These are phyloP conservation scores for Mycena polygramma DNA, from an alignment of 768 basidiomycete species.

Conservation along the genomic window DNA sequence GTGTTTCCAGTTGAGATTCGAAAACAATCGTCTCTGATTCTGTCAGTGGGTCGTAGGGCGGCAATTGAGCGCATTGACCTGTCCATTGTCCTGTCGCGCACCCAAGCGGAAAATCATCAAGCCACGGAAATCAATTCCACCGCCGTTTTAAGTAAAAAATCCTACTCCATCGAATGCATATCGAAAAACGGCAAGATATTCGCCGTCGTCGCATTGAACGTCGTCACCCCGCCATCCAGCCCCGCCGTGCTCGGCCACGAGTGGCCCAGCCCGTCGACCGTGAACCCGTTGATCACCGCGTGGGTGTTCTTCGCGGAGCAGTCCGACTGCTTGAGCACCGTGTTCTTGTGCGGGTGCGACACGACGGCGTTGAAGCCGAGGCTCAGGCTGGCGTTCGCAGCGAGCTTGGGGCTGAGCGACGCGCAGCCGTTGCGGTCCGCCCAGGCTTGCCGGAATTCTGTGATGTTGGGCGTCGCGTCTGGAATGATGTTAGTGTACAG, in stretches of 20 bases:
- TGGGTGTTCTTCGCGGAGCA: constrained; percentile 26
- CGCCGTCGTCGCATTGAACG: constrained; percentile 36
- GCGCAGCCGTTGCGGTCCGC: constrained; percentile 35
- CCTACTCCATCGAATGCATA: constrained; percentile 21
- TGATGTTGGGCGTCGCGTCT: constrained; percentile 39
- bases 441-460: constrained; percentile 33
- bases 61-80: no score
- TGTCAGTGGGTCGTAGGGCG: no score
- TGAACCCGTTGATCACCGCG: constrained; percentile 33
- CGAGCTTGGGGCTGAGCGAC: not conserved
- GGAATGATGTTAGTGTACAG: not conserved
- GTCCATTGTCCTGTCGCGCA: no score
- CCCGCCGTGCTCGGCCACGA: constrained; percentile 35
- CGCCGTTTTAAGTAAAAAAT: not conserved
- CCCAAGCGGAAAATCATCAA: no score
- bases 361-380: constrained; percentile 20
- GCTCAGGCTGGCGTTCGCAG: not conserved
- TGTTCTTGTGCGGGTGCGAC: constrained; percentile 36
- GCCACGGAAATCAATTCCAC: not conserved
- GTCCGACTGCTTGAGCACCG: constrained; percentile 30
- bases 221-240: constrained; percentile 35
- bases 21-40: no score
- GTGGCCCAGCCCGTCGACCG: constrained; percentile 30
- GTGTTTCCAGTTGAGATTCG: no score
- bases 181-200: constrained; percentile 38